Percentiles rank a stretch among this genome's conserved stretches.
phyloP scores from a whole-genome alignment of 2,329 filamentous ascomycete genomes.

The Xenosphaeropsis pyriputrescens region DNA sequence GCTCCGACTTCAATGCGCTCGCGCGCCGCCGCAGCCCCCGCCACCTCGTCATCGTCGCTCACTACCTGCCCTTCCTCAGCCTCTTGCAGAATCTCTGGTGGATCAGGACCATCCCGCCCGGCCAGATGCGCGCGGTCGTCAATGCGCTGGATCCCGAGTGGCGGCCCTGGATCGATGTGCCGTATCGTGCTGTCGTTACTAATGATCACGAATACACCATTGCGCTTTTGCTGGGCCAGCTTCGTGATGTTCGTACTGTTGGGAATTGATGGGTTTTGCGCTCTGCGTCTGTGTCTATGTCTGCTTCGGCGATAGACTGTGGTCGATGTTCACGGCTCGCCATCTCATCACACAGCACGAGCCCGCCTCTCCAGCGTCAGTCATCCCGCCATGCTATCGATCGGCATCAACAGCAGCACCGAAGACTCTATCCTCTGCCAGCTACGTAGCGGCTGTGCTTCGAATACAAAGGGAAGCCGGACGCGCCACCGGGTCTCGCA shows the following conservation, averaged over 20 bases:
- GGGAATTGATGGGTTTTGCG: no score
- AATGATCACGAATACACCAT: not conserved
- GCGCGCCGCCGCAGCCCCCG: not conserved
- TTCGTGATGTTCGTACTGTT: not conserved
- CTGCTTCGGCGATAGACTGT: no score
- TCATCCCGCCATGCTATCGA: no score
- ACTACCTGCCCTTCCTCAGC: not conserved
- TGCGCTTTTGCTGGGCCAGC: not conserved
- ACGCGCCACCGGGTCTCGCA: no score
- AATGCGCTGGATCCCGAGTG: not conserved
- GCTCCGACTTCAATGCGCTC: not conserved
- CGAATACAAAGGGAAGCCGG: no score
- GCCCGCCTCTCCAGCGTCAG: no score
- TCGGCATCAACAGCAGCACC: no score
- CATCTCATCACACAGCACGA: no score
- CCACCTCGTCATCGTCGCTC: not conserved
- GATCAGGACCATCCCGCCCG: not conserved
- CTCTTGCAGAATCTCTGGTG: not conserved
- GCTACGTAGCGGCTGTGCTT: no score
- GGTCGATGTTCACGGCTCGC: no score
- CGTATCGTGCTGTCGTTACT: not conserved
- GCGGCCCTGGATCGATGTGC: not conserved
- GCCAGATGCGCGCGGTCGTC: not conserved
- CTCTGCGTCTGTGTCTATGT: no score
- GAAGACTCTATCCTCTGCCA: no score